These are phyloP conservation scores for Opeltia flavorubescens DNA, from an alignment of 495 filamentous ascomycete species.

Conservation along the genomic window DNA sequence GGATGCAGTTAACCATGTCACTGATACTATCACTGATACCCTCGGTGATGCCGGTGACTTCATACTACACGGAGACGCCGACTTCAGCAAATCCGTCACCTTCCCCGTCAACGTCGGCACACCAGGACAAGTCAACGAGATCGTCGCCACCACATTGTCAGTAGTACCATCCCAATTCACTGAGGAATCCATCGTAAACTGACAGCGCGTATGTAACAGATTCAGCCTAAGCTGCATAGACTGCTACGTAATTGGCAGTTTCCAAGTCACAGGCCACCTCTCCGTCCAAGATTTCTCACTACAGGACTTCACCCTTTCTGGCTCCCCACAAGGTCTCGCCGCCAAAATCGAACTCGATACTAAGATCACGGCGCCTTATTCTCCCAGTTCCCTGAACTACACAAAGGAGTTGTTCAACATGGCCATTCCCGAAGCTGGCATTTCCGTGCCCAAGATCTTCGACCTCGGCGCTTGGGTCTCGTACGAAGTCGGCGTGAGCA, in stretches of 20 bases:
- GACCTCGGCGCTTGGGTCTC: conserved; percentile 17
- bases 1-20: no score
- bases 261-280: conserved; percentile 18
- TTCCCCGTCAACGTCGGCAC: conserved; percentile 14
- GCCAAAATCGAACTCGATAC: conserved; percentile 21
- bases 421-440: conserved; percentile 18
- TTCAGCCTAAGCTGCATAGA: conserved; percentile 20
- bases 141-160: not conserved
- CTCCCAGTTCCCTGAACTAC: conserved; percentile 1
- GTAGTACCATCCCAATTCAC: not conserved
- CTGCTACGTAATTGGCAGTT: conserved; percentile 20
- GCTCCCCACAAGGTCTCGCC: conserved; percentile 14
- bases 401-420: conserved; percentile 14
- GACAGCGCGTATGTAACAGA: not conserved
- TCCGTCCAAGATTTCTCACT: conserved; percentile 18
- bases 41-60: not conserved
- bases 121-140: not conserved
- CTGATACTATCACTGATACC: no score
- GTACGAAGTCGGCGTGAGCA: conserved; percentile 19
- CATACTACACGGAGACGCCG: not conserved
- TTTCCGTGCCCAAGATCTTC: conserved; percentile 17
- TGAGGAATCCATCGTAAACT: not conserved
- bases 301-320: conserved; percentile 14
- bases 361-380: conserved; percentile 4
- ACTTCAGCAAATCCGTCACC: conserved; percentile 7